A percentile compares a stretch with the other conserved stretches of the same genome.
Conservation (phyloP, 2,329 filamentous ascomycete genomes). For the Plenodomus tracheiphilus region DNA sequence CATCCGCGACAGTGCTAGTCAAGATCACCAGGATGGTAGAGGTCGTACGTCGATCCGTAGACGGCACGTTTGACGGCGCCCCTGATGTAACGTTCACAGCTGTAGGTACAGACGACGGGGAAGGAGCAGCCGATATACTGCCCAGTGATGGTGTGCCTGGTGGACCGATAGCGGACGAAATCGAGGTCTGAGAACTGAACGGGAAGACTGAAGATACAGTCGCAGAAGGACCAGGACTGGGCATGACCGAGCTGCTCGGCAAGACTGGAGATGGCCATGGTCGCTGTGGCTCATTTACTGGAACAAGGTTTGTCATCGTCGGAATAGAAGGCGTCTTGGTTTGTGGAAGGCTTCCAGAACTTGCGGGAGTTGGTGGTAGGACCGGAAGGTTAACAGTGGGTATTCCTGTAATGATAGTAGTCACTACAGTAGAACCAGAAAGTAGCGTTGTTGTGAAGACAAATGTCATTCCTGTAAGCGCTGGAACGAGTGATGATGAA, state of each 20-base stretch:
- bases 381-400: not conserved
- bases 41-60: not conserved
- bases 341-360: not conserved
- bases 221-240: not conserved
- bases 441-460: not conserved
- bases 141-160: not conserved
- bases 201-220: not conserved
- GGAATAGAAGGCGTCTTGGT: not conserved
- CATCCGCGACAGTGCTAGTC: not conserved
- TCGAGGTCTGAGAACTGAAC: not conserved
- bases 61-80: not conserved
- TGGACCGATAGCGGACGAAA: not conserved
- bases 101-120: not conserved
- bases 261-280: slow-evolving; percentile 4
- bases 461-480: slow-evolving; percentile 1
- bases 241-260: not conserved
- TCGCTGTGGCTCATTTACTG: slow-evolving; percentile 8
- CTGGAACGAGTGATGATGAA: not conserved
- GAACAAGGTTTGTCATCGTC: not conserved
- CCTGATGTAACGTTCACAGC: slow-evolving; percentile 3
- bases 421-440: not conserved
- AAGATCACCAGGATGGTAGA: not conserved
- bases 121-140: not conserved
- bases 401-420: not conserved
- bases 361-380: not conserved